Evolutionary conservation across 768 basidiomycete species (phyloP).

Genomic region (Cystoderma amianthinum): DNA sequence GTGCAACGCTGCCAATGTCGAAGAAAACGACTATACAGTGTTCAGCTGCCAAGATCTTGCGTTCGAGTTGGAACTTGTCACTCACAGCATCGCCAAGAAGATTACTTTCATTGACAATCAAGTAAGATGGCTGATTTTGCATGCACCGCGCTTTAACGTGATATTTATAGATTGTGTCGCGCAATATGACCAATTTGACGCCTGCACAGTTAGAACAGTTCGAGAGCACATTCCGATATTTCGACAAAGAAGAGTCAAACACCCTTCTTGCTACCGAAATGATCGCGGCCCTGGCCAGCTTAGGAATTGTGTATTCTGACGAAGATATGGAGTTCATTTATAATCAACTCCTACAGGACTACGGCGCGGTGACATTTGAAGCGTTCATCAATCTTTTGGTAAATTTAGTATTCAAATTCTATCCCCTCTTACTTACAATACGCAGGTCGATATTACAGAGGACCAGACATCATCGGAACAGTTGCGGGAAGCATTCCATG

Average conservation of each 20-base stretch:
- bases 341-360: conserved; percentile 69
- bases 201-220: conserved; percentile 96
- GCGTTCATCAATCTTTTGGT: conserved; percentile 94
- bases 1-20: conserved; percentile 84
- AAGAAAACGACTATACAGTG: conserved; percentile 95
- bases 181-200: conserved; percentile 90
- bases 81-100: conserved; percentile 80
- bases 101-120: conserved; percentile 97
- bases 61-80: conserved; percentile 81
- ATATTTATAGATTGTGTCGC: conserved; percentile 72
- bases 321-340: conserved; percentile 85
- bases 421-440: no score
- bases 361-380: conserved; percentile 88
- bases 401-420: conserved; percentile 3
- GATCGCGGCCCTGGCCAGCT: conserved; percentile 88
- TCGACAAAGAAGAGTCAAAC: conserved; percentile 90
- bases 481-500: conserved; percentile 88
- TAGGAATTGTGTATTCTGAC: conserved; percentile 92
- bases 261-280: conserved; percentile 81
- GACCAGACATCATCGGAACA: conserved; percentile 93
- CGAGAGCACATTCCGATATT: conserved; percentile 95
- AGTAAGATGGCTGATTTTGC: conserved; percentile 26
- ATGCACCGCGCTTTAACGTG: conserved; percentile 3
- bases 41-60: conserved; percentile 85
- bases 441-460: conserved; percentile 89